Evolutionary conservation across 2,329 filamentous ascomycete species (phyloP).

Genomic region (Colletotrichum camelliae): DNA sequence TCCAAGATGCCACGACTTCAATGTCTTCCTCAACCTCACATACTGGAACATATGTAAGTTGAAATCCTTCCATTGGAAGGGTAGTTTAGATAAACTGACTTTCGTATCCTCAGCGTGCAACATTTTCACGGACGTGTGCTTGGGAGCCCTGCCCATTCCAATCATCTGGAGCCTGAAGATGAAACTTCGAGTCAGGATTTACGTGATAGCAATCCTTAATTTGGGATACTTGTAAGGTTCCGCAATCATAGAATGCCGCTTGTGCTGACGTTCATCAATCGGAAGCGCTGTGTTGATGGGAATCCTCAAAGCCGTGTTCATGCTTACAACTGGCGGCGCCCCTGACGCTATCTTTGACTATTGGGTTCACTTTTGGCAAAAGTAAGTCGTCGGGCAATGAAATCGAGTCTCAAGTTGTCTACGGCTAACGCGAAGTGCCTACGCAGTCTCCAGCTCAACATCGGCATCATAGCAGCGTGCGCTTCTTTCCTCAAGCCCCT

Average conservation of each 20-base stretch:
- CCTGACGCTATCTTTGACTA: conserved; percentile 22
- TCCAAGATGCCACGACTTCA: conserved; percentile 24
- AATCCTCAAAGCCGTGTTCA: conserved; percentile 33
- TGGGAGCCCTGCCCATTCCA: conserved; percentile 33
- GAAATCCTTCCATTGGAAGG: accelerated
- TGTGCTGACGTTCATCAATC: neutral
- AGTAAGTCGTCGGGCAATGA: neutral
- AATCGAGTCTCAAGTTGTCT: neutral
- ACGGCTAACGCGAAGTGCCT: neutral
- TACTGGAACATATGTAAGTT: conserved; percentile 28
- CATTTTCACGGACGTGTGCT: conserved; percentile 33
- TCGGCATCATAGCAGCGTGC: conserved; percentile 43
- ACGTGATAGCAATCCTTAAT: conserved; percentile 34
- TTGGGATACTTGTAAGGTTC: conserved; percentile 33
- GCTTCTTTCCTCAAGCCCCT: conserved; percentile 43
- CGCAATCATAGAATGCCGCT: neutral
- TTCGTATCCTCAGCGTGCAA: conserved; percentile 27
- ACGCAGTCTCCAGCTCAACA: conserved; percentile 41
- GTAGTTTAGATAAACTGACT: neutral
- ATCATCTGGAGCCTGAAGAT: conserved; percentile 35
- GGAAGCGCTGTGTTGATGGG: conserved; percentile 31
- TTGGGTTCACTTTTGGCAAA: neutral
- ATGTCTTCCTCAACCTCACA: conserved; percentile 22
- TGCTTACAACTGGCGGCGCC: conserved; percentile 31
- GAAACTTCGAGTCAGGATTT: conserved; percentile 27